A percentile compares a stretch with the other conserved stretches of the same genome.
phyloP scores from a whole-genome alignment of 2,329 filamentous ascomycete species.

The Diaporthe citriasiana region DNA sequence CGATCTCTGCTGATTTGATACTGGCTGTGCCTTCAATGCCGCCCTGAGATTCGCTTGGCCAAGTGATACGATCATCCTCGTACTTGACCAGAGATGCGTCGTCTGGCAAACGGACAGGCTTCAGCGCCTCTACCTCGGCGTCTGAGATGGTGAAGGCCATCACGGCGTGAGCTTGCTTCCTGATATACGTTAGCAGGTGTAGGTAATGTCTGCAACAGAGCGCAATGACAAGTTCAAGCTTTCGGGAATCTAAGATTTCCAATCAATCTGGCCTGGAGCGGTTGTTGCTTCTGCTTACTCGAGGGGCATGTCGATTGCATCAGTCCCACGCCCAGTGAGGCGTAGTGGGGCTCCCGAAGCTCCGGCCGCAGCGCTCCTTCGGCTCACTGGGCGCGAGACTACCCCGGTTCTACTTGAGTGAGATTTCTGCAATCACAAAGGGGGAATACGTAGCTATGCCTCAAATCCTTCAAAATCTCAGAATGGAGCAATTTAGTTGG shows the following conservation, averaged over 20 bases:
- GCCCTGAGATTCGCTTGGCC: not conserved
- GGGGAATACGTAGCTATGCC: too few relatives aligned
- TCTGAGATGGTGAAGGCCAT: slow-evolving; percentile 37
- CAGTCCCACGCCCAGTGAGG: slow-evolving; percentile 6
- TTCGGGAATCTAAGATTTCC: not conserved
- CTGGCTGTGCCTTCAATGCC: slow-evolving; percentile 17
- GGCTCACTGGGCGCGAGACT: too few relatives aligned
- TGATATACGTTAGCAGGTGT: not conserved
- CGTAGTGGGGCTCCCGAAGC: slow-evolving; percentile 23
- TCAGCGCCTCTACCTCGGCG: slow-evolving; percentile 33
- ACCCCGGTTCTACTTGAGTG: not conserved
- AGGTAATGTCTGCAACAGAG: too few relatives aligned
- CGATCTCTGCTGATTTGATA: slow-evolving; percentile 51
- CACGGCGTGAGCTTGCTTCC: not conserved
- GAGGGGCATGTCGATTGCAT: slow-evolving; percentile 24
- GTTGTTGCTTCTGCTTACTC: slow-evolving; percentile 13
- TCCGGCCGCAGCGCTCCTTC: not conserved
- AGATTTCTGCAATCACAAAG: not conserved
- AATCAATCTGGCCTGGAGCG: not conserved
- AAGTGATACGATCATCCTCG: slow-evolving; percentile 19
- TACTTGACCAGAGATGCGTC: slow-evolving; percentile 33
- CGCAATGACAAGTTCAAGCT: not conserved
- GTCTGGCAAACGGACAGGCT: slow-evolving; percentile 32
- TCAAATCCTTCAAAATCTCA: not conserved
- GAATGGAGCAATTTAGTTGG: too few relatives aligned